phyloP scores from a whole-genome alignment of 495 filamentous ascomycete genomes.

The Penicillium coprophilum region DNA sequence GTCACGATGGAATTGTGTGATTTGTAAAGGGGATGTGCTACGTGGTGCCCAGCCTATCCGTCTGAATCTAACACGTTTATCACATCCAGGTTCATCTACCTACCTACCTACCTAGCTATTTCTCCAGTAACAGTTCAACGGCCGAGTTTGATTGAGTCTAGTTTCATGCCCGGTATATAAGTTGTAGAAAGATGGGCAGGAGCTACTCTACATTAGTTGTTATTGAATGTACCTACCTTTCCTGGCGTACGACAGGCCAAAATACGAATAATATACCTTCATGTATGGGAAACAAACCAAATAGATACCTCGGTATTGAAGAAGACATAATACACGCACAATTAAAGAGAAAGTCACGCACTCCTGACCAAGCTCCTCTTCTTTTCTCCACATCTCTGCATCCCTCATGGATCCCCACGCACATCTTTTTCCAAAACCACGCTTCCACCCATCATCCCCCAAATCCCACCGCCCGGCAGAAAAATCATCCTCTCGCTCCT shows the following conservation, averaged over 20 bases:
- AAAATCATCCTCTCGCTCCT: slow-evolving; percentile 25
- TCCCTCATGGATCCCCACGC: neutral
- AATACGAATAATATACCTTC: neutral
- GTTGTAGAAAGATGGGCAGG: neutral
- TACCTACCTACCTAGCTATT: no score
- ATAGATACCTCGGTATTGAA: neutral
- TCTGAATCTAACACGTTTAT: no score
- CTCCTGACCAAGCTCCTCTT: neutral
- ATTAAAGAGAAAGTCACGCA: neutral
- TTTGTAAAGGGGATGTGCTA: no score
- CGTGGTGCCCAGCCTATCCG: no score
- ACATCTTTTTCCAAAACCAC: neutral
- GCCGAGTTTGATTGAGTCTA: no score
- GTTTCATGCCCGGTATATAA: neutral
- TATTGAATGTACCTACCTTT: no score
- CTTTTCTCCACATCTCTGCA: neutral
- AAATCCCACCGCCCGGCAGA: slow-evolving; percentile 18
- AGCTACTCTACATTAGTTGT: no score
- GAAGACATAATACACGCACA: neutral
- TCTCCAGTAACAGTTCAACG: no score
- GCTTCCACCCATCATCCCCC: neutral
- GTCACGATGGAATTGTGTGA: no score
- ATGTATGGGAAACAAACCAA: neutral
- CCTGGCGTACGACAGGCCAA: neutral
- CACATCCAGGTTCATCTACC: no score